A percentile compares a stretch with the other conserved stretches of the same genome.
These are phyloP conservation scores for Psilocybe tampanensis DNA, from an alignment of 768 basidiomycete genomes.

Conservation along the genomic window DNA sequence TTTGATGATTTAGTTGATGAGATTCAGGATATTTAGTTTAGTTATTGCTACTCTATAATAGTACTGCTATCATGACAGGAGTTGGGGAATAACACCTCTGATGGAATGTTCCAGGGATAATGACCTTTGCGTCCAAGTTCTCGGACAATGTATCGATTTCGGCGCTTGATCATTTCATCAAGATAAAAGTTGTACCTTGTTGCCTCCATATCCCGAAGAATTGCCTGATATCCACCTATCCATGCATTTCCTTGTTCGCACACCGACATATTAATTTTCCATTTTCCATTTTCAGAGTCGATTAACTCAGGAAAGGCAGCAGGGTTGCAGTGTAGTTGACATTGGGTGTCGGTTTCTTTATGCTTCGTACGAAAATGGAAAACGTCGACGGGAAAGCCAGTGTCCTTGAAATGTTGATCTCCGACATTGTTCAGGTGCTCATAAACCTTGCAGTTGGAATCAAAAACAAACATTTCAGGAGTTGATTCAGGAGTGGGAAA, in stretches of 20 bases:
- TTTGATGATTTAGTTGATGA: too few relatives aligned
- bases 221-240: conserved; percentile 29
- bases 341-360: conserved; percentile 23
- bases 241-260: conserved; percentile 39
- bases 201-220: conserved; percentile 30
- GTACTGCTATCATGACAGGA: too few relatives aligned
- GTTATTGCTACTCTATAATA: too few relatives aligned
- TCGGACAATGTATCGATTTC: background rate
- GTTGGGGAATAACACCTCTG: too few relatives aligned
- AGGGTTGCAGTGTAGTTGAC: conserved; percentile 29
- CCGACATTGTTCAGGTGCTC: conserved; percentile 7
- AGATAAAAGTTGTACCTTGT: conserved; percentile 33
- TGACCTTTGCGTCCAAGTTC: too few relatives aligned
- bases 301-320: conserved; percentile 21
- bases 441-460: conserved; percentile 26
- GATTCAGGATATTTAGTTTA: too few relatives aligned
- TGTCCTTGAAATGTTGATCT: conserved; percentile 20
- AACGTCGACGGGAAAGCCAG: conserved; percentile 25
- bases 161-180: conserved; percentile 33
- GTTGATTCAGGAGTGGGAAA: conserved; percentile 20
- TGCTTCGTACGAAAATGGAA: conserved; percentile 32
- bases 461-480: conserved; percentile 24
- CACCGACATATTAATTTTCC: conserved; percentile 34
- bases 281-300: conserved; percentile 12
- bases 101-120: too few relatives aligned